Conservation (phyloP, 2,329 filamentous ascomycete species). For the Pseudocercospora fuligena region DNA sequence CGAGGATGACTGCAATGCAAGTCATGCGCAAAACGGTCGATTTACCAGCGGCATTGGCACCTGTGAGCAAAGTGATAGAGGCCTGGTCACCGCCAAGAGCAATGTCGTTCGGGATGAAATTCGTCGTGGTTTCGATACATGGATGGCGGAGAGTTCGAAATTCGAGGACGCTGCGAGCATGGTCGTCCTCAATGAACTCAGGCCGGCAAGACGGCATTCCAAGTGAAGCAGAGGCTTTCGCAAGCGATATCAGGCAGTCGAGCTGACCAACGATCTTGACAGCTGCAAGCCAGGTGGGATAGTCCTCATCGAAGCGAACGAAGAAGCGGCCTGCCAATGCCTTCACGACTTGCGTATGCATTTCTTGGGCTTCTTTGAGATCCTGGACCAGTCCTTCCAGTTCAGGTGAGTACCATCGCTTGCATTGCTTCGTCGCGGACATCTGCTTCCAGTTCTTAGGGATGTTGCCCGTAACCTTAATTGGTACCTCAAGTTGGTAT, state of each 20-base stretch:
- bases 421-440: slow-evolving; percentile 88
- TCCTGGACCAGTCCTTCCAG: slow-evolving; percentile 81
- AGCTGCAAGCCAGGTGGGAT: slow-evolving; percentile 83
- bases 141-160: slow-evolving; percentile 93
- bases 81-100: slow-evolving; percentile 77
- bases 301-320: slow-evolving; percentile 84
- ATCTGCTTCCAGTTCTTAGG: slow-evolving; percentile 93
- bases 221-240: slow-evolving; percentile 81
- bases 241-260: slow-evolving; percentile 91
- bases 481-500: slow-evolving; percentile 89
- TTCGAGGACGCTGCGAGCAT: slow-evolving; percentile 76
- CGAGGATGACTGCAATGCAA: slow-evolving; percentile 95
- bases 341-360: slow-evolving; percentile 86
- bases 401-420: slow-evolving; percentile 90
- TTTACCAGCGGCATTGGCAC: slow-evolving; percentile 96
- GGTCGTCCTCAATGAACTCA: slow-evolving; percentile 78
- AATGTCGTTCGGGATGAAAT: slow-evolving; percentile 97
- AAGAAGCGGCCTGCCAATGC: slow-evolving; percentile 85
- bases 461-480: slow-evolving; percentile 74
- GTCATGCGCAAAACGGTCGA: slow-evolving; percentile 97
- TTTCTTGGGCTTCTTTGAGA: slow-evolving; percentile 92
- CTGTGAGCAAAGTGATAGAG: slow-evolving; percentile 90
- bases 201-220: slow-evolving; percentile 89
- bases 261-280: slow-evolving; percentile 89
- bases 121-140: slow-evolving; percentile 85